Evolutionary conservation across 78 protist genomes (phyloP), one percentile per base, ranked within the genome.

Genomic region (Dictyostelium brefeldianum): DNA sequence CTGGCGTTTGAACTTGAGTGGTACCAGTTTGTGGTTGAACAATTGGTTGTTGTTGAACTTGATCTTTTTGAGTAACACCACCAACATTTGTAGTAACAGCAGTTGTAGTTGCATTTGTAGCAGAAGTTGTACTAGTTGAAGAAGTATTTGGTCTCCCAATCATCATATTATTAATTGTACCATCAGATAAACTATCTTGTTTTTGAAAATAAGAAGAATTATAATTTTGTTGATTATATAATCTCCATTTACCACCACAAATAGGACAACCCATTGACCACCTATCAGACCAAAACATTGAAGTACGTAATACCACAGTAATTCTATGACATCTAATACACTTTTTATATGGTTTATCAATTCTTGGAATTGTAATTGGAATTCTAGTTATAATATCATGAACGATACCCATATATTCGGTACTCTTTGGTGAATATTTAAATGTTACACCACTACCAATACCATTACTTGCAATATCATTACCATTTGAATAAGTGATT

Each of bases 171-270:
- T 12, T 54, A 54, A 12, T 54, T 3, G 62, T 54, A 54, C 18
- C 18, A 18, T 12, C 62, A 54, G 62, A 54, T 17, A 54, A 17
- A 12, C 14, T 54, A 18, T 12, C 62, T 54, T 12, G 62, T 54
- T 18, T 18, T 54, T n/a, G 27, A 7, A 36, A 77, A 50, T 36
- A 74, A 17, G 81, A 51, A 51, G 81, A 77, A 18, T 36, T 50
- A 54, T 43, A 50, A 27, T 46, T 14, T 50, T 50, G 41, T 31
- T 11, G 50, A 29, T 71, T 43, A n/a, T 47, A 77, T 31, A 78
- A 59, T 50, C 65, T 87, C 93, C 93, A 87, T 87, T 77, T 87
- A 48, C 93, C 93, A 77, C 93, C 83, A 87, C 93, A 87, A 15
- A 87, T 67, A 14, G 93, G 93, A 20, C 93, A 87, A 31, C 84